These are phyloP conservation scores for Choanephora cucurbitarum DNA, from an alignment of 371 early-diverging fungal species.

Conservation along the genomic window DNA sequence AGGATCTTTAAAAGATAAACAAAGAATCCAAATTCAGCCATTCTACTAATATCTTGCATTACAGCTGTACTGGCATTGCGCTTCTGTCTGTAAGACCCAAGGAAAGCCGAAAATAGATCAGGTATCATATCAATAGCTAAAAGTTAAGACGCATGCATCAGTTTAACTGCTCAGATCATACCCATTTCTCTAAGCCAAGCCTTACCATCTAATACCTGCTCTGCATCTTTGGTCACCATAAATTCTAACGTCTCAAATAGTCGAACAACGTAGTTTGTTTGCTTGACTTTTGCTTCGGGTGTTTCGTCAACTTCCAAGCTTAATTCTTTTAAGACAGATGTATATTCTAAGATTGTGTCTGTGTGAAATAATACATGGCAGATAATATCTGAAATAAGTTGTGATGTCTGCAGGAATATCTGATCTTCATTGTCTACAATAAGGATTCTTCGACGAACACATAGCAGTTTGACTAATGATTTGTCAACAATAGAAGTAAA, in stretches of 20 bases:
- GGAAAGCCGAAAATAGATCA: conserved; percentile 30
- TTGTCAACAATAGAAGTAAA: conserved; percentile 37
- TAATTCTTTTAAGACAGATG: conserved; percentile 34
- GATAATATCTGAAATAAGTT: conserved; percentile 12
- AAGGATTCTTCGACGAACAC: conserved; percentile 26
- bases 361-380: conserved; percentile 40
- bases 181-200: too few relatives aligned
- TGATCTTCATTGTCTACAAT: not conserved
- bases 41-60: conserved; percentile 33
- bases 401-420: conserved; percentile 17
- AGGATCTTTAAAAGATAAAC: conserved; percentile 23
- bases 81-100: conserved; percentile 35
- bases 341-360: conserved; percentile 47
- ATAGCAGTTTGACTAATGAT: conserved; percentile 20
- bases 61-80: conserved; percentile 26
- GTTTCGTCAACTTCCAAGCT: not conserved
- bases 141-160: not conserved
- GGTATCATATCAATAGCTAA: conserved; percentile 35
- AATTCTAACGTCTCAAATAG: conserved; percentile 40
- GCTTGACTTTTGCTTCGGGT: conserved; percentile 8
- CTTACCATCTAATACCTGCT: conserved; percentile 35
- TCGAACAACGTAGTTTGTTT: conserved; percentile 35
- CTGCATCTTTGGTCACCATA: conserved; percentile 20
- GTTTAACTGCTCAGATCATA: not conserved
- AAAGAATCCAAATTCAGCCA: conserved; percentile 46